phyloP scores from a whole-genome alignment of 805 yeast species.

The Ogataea methylovora region DNA sequence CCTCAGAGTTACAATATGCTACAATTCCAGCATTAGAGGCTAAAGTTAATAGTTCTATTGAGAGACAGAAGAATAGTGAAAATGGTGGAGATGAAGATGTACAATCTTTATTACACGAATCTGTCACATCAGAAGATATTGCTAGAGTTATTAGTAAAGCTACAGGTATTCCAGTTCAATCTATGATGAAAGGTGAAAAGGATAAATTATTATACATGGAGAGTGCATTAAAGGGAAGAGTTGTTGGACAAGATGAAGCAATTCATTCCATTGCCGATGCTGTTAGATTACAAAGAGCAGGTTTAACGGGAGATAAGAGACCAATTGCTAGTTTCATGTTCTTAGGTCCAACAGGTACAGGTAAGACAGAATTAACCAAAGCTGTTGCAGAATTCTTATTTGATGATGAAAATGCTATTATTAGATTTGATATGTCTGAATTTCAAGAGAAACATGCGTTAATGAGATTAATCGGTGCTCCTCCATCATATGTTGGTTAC shows the following conservation, averaged over 20 bases:
- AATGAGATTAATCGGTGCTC: conserved; percentile 90
- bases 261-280: conserved; percentile 87
- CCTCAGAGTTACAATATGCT: conserved; percentile 85
- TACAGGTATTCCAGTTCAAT: conserved; percentile 93
- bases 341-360: conserved; percentile 98
- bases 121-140: conserved; percentile 91
- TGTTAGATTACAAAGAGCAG: conserved; percentile 93
- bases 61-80: conserved; percentile 15
- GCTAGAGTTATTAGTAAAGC: conserved; percentile 86
- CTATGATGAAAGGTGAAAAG: conserved; percentile 89
- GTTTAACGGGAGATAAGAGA: conserved; percentile 86
- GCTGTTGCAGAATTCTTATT: conserved; percentile 87
- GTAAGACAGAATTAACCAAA: conserved; percentile 93
- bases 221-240: conserved; percentile 62
- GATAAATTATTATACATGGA: conserved; percentile 90
- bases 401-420: conserved; percentile 79
- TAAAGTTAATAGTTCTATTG: conserved; percentile 42
- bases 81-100: conserved; percentile 21
- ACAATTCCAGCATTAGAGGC: conserved; percentile 74
- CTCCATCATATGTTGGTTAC: conserved; percentile 96
- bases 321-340: conserved; percentile 97
- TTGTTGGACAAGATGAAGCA: conserved; percentile 95
- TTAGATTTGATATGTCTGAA: conserved; percentile 96
- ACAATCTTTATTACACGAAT: conserved; percentile 61
- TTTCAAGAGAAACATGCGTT: conserved; percentile 93